These are phyloP conservation scores for Chenopodium quinoa DNA, from an alignment of 148 eudicot genomes.

Conservation along the genomic window DNA sequence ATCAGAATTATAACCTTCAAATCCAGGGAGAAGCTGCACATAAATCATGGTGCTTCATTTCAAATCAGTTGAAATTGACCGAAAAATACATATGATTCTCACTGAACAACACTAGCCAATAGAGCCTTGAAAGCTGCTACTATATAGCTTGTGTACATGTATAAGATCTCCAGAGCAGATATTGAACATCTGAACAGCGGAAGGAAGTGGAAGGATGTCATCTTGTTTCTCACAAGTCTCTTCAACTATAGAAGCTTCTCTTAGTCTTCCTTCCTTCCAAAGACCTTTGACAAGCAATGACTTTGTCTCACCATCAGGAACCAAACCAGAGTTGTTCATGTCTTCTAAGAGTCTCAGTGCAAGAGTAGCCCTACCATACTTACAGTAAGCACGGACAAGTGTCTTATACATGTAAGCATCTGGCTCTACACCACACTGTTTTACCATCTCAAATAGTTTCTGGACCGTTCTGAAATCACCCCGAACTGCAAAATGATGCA, in stretches of 20 bases:
- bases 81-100: background rate
- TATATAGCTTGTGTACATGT: constrained; percentile 47
- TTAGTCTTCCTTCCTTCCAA: constrained; percentile 85
- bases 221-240: constrained; percentile 49
- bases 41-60: background rate
- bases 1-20: constrained; percentile 17
- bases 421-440: constrained; percentile 62
- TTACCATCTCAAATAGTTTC: constrained; percentile 59
- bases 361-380: constrained; percentile 62
- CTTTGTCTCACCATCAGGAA: constrained; percentile 64
- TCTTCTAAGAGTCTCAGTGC: constrained; percentile 84
- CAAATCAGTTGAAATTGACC: background rate
- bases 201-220: constrained; percentile 46
- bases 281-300: constrained; percentile 74
- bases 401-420: constrained; percentile 73
- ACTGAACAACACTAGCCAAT: background rate
- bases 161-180: constrained; percentile 56
- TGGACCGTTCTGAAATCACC: constrained; percentile 76
- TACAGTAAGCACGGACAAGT: constrained; percentile 72
- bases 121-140: constrained; percentile 28
- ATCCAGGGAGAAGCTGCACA: background rate
- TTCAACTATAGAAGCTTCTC: constrained; percentile 81
- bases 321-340: constrained; percentile 56
- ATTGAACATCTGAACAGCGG: constrained; percentile 51
- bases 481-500: constrained; percentile 74